Conservation (phyloP, 2,329 filamentous ascomycete species). For the Alternaria triticimaculans region DNA sequence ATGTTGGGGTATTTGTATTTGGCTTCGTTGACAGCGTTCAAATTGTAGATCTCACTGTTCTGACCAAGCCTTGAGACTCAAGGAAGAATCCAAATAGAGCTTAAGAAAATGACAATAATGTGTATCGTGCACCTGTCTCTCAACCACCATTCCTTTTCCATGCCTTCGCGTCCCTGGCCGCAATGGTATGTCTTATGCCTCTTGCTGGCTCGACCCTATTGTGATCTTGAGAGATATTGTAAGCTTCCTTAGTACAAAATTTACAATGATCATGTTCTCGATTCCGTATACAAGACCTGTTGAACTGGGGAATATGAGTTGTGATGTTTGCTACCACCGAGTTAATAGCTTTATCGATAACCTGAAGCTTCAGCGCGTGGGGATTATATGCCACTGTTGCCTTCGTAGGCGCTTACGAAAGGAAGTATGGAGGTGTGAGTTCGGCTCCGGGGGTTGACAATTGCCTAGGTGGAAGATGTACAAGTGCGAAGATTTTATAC, state of each 20-base stretch:
- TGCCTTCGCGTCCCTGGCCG: constrained; percentile 56
- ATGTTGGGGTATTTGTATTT: constrained; percentile 56
- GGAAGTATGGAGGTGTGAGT: constrained; percentile 29
- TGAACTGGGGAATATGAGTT: constrained; percentile 42
- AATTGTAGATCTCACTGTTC: constrained; percentile 38
- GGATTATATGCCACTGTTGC: constrained; percentile 33
- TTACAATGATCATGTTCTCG: constrained; percentile 58
- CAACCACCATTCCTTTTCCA: constrained; percentile 52
- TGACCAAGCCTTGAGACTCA: background rate
- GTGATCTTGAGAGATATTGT: constrained; percentile 54
- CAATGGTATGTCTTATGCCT: constrained; percentile 52
- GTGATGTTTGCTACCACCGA: constrained; percentile 1
- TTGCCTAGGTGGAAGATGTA: background rate
- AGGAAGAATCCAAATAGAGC: background rate
- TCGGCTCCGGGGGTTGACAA: background rate
- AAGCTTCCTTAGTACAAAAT: constrained; percentile 56
- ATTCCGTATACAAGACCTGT: constrained; percentile 45
- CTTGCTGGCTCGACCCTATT: constrained; percentile 57
- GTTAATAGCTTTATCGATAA: constrained; percentile 12
- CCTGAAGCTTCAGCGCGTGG: constrained; percentile 13
- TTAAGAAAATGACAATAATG: constrained; percentile 50
- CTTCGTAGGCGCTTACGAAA: constrained; percentile 21
- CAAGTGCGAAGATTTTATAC: too few species aligned
- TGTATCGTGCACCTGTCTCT: constrained; percentile 51
- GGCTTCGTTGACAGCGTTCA: constrained; percentile 51